Evolutionary conservation across 2,329 filamentous ascomycete genomes (phyloP).

Genomic region (Aspergillus terreus): DNA sequence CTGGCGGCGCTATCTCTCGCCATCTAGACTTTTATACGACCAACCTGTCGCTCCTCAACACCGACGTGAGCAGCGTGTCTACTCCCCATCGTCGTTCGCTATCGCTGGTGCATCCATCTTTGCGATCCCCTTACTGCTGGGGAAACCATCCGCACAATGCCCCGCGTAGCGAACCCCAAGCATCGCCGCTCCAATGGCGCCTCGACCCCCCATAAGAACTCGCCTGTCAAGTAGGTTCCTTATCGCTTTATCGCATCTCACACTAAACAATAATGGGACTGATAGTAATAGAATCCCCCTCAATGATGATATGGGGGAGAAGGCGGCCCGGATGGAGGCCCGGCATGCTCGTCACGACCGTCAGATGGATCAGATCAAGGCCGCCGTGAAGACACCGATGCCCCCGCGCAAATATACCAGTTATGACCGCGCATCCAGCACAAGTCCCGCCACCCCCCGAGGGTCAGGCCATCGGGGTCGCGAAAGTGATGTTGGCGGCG

Average conservation of each 20-base stretch:
- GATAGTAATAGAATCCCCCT: slow-evolving; percentile 69
- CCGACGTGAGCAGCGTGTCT: not conserved
- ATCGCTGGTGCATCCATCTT: not conserved
- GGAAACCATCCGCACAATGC: slow-evolving; percentile 44
- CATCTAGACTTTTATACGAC: not conserved
- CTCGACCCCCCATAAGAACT: slow-evolving; percentile 50
- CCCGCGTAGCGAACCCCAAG: slow-evolving; percentile 52
- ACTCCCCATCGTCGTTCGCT: not conserved
- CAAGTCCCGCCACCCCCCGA: slow-evolving; percentile 50
- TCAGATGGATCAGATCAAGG: slow-evolving; percentile 88
- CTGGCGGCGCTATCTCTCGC: too few species aligned
- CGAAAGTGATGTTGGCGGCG: slow-evolving; percentile 55
- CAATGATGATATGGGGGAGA: slow-evolving; percentile 92
- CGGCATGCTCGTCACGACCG: slow-evolving; percentile 84
- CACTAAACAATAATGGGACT: slow-evolving; percentile 7
- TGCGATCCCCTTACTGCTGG: slow-evolving; percentile 20
- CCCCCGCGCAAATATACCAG: slow-evolving; percentile 37
- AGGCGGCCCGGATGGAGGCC: slow-evolving; percentile 79
- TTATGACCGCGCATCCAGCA: slow-evolving; percentile 34
- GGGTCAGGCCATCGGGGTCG: slow-evolving; percentile 32
- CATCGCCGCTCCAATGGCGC: slow-evolving; percentile 45
- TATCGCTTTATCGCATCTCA: not conserved
- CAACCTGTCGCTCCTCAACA: not conserved
- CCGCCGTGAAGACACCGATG: slow-evolving; percentile 55
- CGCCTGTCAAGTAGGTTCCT: slow-evolving; percentile 46